Percentiles rank a stretch among this genome's conserved stretches.
Evolutionary conservation across 305 asterid genomes (phyloP).

Genomic region (Stenogyne calaminthoides): DNA sequence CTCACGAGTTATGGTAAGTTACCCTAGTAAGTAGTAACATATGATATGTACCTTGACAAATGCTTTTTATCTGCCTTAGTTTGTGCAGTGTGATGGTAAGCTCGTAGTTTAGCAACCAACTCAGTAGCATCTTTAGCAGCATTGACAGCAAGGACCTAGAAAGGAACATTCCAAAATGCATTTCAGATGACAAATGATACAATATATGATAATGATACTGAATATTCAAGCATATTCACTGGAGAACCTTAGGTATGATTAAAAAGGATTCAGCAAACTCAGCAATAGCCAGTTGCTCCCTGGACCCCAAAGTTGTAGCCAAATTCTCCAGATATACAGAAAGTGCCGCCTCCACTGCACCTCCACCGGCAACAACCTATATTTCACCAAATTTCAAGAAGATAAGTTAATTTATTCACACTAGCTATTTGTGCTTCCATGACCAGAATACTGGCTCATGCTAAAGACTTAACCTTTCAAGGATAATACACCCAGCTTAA

Average conservation of each 20-base stretch:
- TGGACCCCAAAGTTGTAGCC: slow-evolving; percentile 87
- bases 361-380: slow-evolving; percentile 95
- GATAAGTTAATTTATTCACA: background rate
- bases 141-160: slow-evolving; percentile 93
- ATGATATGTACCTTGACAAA: slow-evolving; percentile 64
- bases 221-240: background rate
- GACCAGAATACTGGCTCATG: background rate
- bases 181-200: background rate
- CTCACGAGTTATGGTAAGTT: background rate
- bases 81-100: slow-evolving; percentile 91
- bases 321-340: slow-evolving; percentile 87
- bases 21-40: background rate
- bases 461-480: background rate
- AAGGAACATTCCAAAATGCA: background rate
- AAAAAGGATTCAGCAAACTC: slow-evolving; percentile 85
- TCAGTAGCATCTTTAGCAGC: slow-evolving; percentile 99
- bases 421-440: background rate
- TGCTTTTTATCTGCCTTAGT: slow-evolving; percentile 94
- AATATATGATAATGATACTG: background rate
- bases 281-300: slow-evolving; percentile 94
- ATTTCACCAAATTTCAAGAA: slow-evolving; percentile 13
- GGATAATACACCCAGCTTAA: background rate
- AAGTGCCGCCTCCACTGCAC: slow-evolving; percentile 92
- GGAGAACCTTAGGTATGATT: slow-evolving; percentile 80
- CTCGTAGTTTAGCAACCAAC: slow-evolving; percentile 85